These are phyloP conservation scores for Plectosphaerella plurivora DNA, from an alignment of 2,329 filamentous ascomycete species.

Conservation along the genomic window DNA sequence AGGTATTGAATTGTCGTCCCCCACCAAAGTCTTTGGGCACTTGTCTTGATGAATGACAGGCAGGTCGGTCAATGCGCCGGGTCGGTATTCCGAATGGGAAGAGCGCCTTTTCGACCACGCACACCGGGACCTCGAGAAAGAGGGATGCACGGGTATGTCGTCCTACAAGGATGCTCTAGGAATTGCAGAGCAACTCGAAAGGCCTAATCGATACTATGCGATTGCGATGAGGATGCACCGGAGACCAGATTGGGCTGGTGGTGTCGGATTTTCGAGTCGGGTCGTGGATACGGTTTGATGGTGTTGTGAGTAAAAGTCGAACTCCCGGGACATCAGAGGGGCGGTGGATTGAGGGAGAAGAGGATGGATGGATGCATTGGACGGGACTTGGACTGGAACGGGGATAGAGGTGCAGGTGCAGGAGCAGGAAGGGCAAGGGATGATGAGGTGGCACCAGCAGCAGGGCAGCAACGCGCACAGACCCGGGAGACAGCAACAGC, in stretches of 20 bases:
- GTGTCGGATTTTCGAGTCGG: too few relatives aligned
- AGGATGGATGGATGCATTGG: background rate
- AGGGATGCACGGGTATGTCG: too few relatives aligned
- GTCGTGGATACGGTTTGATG: background rate
- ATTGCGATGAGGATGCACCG: background rate
- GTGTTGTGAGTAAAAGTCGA: background rate
- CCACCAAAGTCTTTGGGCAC: too few relatives aligned
- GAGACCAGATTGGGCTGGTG: too few relatives aligned
- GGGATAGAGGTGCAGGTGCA: constrained; percentile 5
- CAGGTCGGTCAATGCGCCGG: too few relatives aligned
- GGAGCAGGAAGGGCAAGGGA: constrained; percentile 3
- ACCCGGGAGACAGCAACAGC: background rate
- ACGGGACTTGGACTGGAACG: background rate
- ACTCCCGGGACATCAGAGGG: background rate
- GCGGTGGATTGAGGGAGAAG: background rate
- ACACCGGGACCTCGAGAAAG: too few relatives aligned
- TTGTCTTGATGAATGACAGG: too few relatives aligned
- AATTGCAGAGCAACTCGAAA: background rate
- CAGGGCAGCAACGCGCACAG: background rate
- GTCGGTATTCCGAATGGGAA: too few relatives aligned
- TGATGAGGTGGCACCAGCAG: background rate
- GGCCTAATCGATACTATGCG: background rate
- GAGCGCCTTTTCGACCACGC: too few relatives aligned
- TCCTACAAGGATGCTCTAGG: too few relatives aligned
- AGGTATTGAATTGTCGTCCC: background rate